Percentiles rank a stretch among this genome's conserved stretches.
Evolutionary conservation across 495 filamentous ascomycete species (phyloP).

Genomic region (Lasiosphaeria miniovina): DNA sequence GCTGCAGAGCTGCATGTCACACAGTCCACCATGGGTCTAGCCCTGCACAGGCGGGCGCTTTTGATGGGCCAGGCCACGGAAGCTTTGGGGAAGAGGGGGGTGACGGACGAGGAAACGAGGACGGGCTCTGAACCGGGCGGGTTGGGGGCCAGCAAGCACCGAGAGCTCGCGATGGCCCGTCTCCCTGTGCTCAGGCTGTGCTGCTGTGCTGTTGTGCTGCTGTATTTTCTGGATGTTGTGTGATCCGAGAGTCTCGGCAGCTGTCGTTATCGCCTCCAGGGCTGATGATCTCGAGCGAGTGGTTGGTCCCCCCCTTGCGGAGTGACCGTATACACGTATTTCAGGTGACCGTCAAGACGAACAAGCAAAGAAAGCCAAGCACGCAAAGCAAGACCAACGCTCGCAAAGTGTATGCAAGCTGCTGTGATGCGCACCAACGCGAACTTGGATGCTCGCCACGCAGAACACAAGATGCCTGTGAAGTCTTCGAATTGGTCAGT

Average conservation of each 20-base stretch:
- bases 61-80: slow-evolving; percentile 12
- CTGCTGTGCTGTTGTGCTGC: too few relatives aligned
- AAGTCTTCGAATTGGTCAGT: background rate
- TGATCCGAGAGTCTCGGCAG: slow-evolving; percentile 16
- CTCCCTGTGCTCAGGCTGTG: too few relatives aligned
- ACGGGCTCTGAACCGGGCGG: background rate
- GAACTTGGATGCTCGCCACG: too few relatives aligned
- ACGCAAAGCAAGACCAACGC: too few relatives aligned
- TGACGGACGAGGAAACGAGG: background rate
- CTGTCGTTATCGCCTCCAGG: slow-evolving; percentile 1
- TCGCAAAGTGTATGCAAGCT: too few relatives aligned
- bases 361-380: too few relatives aligned
- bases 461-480: background rate
- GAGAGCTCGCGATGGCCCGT: background rate
- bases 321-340: background rate
- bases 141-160: background rate
- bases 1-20: slow-evolving; percentile 29
- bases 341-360: too few relatives aligned
- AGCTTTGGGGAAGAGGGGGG: slow-evolving; percentile 3
- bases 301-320: slow-evolving; percentile 1
- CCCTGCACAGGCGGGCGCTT: slow-evolving; percentile 28
- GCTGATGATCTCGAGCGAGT: slow-evolving; percentile 4
- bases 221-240: background rate
- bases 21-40: slow-evolving; percentile 11
- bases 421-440: too few relatives aligned